These are phyloP conservation scores for Stephania japonica DNA, from an alignment of 164 flowering plant species.

Conservation along the genomic window DNA sequence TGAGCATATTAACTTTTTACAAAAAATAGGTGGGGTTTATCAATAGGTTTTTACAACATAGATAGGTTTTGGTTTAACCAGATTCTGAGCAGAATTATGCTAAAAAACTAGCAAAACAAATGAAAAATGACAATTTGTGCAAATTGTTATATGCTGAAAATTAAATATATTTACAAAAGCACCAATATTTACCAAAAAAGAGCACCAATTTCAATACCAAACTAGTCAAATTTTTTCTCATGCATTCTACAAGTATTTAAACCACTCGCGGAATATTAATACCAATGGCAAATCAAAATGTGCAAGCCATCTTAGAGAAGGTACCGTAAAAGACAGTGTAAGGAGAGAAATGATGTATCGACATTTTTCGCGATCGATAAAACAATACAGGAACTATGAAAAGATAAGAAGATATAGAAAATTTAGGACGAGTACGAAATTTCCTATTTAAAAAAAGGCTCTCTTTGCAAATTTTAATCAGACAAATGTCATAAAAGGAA, in stretches of 20 bases:
- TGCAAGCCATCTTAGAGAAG: not conserved
- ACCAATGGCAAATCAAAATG: not conserved
- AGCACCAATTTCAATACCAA: not conserved
- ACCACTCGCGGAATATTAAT: not conserved
- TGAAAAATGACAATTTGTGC: not conserved
- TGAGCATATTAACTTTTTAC: too few relatives aligned
- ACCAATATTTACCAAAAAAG: too few relatives aligned
- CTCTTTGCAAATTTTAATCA: too few relatives aligned
- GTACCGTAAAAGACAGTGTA: not conserved
- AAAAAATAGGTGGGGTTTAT: too few relatives aligned
- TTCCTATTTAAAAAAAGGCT: not conserved
- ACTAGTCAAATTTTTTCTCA: not conserved
- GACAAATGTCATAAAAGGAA: too few relatives aligned
- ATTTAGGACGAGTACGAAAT: not conserved
- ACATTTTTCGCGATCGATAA: too few relatives aligned
- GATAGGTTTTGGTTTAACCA: too few relatives aligned
- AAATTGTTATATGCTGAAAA: not conserved
- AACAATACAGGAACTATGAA: too few relatives aligned
- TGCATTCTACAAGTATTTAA: not conserved
- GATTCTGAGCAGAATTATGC: not conserved
- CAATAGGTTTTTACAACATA: too few relatives aligned
- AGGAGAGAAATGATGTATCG: too few relatives aligned
- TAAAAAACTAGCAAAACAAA: not conserved
- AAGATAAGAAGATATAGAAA: too few relatives aligned
- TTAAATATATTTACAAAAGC: too few relatives aligned